Percentiles rank a stretch among this genome's conserved stretches.
These are phyloP conservation scores for Boletales sp. DNA, from an alignment of 768 basidiomycete genomes.

Conservation along the genomic window DNA sequence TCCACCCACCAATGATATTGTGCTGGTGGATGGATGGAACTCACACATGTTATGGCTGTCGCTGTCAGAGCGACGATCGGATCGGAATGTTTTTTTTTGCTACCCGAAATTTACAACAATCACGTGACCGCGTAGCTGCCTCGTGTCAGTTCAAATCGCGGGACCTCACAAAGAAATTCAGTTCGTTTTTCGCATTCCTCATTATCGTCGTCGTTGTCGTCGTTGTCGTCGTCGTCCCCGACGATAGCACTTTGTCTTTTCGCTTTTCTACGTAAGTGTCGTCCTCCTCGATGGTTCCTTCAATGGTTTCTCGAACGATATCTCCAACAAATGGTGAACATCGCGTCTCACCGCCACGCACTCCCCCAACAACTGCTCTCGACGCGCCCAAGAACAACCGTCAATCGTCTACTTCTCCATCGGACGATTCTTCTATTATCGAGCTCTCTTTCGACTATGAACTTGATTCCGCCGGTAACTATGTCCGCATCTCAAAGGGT, in stretches of 20 bases:
- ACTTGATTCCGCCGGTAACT: constrained; percentile 42
- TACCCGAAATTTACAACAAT: constrained; percentile 18
- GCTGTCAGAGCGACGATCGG: too few species aligned
- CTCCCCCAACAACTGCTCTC: constrained; percentile 25
- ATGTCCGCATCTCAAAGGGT: constrained; percentile 45
- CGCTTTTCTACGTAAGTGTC: constrained; percentile 8
- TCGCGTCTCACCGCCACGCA: constrained; percentile 29
- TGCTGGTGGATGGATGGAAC: too few species aligned
- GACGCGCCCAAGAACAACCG: constrained; percentile 32
- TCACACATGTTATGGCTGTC: too few species aligned
- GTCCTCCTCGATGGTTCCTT: constrained; percentile 20
- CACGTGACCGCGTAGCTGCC: constrained; percentile 35
- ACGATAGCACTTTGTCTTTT: not conserved
- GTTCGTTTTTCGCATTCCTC: constrained; percentile 10
- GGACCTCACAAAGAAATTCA: constrained; percentile 23
- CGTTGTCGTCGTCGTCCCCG: constrained; percentile 17
- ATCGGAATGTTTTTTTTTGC: not conserved
- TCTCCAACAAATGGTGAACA: constrained; percentile 30
- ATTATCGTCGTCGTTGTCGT: constrained; percentile 15
- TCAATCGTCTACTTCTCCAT: constrained; percentile 34
- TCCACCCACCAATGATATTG: too few species aligned
- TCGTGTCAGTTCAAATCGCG: constrained; percentile 32
- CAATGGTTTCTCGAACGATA: constrained; percentile 19
- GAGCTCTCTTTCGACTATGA: constrained; percentile 50
- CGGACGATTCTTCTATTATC: constrained; percentile 44